Percentiles rank a stretch among this genome's conserved stretches.
These are phyloP conservation scores for Podospora appendiculata DNA, from an alignment of 495 filamentous ascomycete species.

Conservation along the genomic window DNA sequence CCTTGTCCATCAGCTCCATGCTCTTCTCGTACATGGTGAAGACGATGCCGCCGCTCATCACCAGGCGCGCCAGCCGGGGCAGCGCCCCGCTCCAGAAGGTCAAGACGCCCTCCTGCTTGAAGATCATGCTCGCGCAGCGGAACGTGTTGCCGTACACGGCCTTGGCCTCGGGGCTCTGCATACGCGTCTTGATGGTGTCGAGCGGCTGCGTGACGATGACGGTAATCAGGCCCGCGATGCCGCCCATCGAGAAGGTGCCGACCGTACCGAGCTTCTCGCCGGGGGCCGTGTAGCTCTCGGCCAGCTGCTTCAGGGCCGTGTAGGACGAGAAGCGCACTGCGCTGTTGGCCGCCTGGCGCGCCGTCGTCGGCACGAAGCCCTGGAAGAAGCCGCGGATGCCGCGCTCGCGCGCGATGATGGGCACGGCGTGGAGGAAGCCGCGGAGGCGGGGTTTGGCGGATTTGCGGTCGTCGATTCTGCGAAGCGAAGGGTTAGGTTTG, in stretches of 20 bases:
- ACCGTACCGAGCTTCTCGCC: conserved; percentile 91
- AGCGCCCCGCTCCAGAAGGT: conserved; percentile 94
- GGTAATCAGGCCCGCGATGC: conserved; percentile 82
- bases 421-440: conserved; percentile 86
- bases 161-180: conserved; percentile 92
- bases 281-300: conserved; percentile 84
- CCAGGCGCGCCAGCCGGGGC: conserved; percentile 73
- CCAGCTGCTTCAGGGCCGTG: conserved; percentile 81
- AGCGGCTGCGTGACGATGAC: conserved; percentile 89
- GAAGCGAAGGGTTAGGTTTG: neutral
- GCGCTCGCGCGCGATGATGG: conserved; percentile 77
- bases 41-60: conserved; percentile 91
- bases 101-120: conserved; percentile 79
- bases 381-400: conserved; percentile 92
- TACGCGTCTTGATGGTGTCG: conserved; percentile 93
- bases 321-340: conserved; percentile 86
- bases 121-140: conserved; percentile 73
- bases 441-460: conserved; percentile 76
- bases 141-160: conserved; percentile 83
- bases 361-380: conserved; percentile 91
- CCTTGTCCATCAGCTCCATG: conserved; percentile 73
- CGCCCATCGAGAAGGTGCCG: conserved; percentile 87
- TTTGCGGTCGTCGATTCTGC: conserved; percentile 91
- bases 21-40: conserved; percentile 99
- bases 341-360: conserved; percentile 89